Conservation (phyloP, 139 green algal species). For the Mychonastes homosphaera region DNA sequence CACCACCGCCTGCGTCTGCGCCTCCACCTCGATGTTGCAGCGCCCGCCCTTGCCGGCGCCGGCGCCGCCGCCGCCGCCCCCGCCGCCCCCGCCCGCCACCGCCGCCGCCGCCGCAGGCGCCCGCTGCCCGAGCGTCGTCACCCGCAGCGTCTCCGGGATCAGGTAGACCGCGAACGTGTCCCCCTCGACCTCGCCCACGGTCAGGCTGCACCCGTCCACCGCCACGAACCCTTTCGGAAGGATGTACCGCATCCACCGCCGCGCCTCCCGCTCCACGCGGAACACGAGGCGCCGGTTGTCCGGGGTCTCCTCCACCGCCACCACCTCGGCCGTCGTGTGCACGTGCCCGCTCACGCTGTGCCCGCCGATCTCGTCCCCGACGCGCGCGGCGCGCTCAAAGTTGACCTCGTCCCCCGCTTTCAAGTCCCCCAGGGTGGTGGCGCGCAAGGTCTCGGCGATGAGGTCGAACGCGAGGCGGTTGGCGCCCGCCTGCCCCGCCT, state of each 20-base stretch:
- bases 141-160: slow-evolving; percentile 86
- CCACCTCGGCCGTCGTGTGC: slow-evolving; percentile 54
- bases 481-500: too few species aligned
- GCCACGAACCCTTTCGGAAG: slow-evolving; percentile 89
- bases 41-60: slow-evolving; percentile 39
- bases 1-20: slow-evolving; percentile 87
- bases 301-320: slow-evolving; percentile 37
- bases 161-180: slow-evolving; percentile 79
- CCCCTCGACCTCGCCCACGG: slow-evolving; percentile 51
- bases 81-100: too few species aligned
- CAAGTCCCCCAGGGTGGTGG: slow-evolving; percentile 73
- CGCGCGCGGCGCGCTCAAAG: slow-evolving; percentile 69
- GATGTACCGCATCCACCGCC: slow-evolving; percentile 83
- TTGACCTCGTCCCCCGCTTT: slow-evolving; percentile 52
- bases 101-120: too few species aligned
- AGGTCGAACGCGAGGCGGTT: slow-evolving; percentile 70
- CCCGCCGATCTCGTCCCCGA: slow-evolving; percentile 91
- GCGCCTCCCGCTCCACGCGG: slow-evolving; percentile 19
- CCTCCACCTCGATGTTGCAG: slow-evolving; percentile 88
- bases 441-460: slow-evolving; percentile 82
- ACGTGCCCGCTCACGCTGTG: slow-evolving; percentile 89
- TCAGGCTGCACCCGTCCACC: slow-evolving; percentile 88
- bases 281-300: slow-evolving; percentile 69
- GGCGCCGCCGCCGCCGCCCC: too few species aligned
- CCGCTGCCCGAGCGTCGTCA: slow-evolving; percentile 65